Evolutionary conservation across 2,329 filamentous ascomycete species (phyloP).

Genomic region (Cladosporium velox): DNA sequence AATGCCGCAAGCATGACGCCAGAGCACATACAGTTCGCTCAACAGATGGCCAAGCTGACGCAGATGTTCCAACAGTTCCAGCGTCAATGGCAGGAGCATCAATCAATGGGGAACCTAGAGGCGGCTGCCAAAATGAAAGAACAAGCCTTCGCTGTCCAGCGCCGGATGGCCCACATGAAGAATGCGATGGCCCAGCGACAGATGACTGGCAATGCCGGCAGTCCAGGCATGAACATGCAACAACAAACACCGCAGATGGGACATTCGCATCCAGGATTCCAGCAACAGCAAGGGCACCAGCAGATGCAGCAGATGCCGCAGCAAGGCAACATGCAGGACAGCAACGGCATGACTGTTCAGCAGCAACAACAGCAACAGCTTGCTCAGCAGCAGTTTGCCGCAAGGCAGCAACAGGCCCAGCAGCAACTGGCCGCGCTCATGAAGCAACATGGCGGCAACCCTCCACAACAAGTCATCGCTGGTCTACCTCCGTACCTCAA

Average conservation of each 20-base stretch:
- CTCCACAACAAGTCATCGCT: conserved; percentile 22
- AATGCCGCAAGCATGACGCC: conserved; percentile 18
- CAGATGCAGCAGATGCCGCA: conserved; percentile 38
- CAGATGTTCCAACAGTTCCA: conserved; percentile 4
- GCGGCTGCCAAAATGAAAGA: neutral
- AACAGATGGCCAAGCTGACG: conserved; percentile 13
- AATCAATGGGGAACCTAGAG: neutral
- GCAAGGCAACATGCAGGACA: conserved; percentile 30
- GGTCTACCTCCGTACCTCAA: conserved; percentile 29
- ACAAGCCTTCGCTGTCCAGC: neutral
- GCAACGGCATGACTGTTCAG: conserved; percentile 21
- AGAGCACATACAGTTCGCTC: conserved; percentile 19
- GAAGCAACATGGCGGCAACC: conserved; percentile 26
- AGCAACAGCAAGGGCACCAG: conserved; percentile 29
- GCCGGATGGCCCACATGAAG: conserved; percentile 1
- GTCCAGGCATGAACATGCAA: conserved; percentile 16
- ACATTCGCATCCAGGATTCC: conserved; percentile 32
- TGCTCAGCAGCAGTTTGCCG: conserved; percentile 17
- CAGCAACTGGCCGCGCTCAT: conserved; percentile 19
- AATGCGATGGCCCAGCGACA: conserved; percentile 20
- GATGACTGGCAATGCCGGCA: conserved; percentile 14
- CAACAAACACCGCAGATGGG: conserved; percentile 22
- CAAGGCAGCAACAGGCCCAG: conserved; percentile 22
- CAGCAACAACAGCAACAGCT: conserved; percentile 18
- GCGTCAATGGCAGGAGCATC: neutral